Evolutionary conservation across 1,139 yeast species (phyloP), one percentile per base, ranked within the genome.

Genomic region (Lipomyces yarrowii): DNA sequence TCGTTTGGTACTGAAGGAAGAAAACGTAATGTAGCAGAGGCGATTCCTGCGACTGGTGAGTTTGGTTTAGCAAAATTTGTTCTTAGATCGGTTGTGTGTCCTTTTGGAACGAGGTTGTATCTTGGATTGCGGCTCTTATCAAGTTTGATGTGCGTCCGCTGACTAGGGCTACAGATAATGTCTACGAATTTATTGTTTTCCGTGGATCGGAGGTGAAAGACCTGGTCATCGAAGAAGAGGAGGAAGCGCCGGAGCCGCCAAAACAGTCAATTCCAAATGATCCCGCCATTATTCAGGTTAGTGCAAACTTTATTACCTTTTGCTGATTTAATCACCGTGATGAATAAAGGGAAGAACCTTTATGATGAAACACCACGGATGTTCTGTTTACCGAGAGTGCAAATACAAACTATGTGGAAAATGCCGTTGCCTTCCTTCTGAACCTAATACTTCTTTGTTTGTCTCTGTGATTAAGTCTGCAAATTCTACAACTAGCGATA

Each of bases 1-100:
- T 87, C 93, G 63, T 89, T 88, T 73, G 99, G 99, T 64, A 90
- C 98, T 18, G 99, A 94, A 77, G 98, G 97, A 37, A 86, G 99
- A 74, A 83, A 89, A 73, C 87, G 87, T 48, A 90, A 89, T 76
- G 89, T 91, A 0, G 77, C 83, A 32, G 82, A 84, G 70, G 97
- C 91, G 76, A 87, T 92, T 57, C 85, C 87, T 65, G 91, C 98
- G 5, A 86, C 90, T 18, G 71, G 70, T 68, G 48, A 37, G 67
- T 23, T 18, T 11, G 15, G 46, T 56, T 21, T 32, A 32, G n/a
- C 15, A 42, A 11, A 30, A 23, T 48, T 35, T n/a, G 7, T 37
- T 15, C 2, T 35, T 57, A n/a, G 21, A 18, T 7, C 39, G 11
- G 18, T 32, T 18, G 48, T 52, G 30, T 26, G 10, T 15, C 2